Evolutionary conservation across 1,284 basidiomycete genomes (phyloP).

Genomic region (Trametes pubescens): DNA sequence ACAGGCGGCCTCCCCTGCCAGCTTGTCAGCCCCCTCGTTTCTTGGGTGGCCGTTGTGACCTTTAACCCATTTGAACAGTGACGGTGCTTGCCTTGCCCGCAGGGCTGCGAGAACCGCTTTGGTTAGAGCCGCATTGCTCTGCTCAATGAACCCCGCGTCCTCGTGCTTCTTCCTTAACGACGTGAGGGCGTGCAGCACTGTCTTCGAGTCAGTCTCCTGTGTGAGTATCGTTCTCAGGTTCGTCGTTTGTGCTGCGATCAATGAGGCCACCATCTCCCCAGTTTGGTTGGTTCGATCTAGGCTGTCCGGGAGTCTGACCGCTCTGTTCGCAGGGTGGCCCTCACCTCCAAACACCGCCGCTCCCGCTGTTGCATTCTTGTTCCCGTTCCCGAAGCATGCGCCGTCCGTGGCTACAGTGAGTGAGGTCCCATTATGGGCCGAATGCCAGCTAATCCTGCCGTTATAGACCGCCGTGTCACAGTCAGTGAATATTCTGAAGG

Average conservation of each 20-base stretch:
- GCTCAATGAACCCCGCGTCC: conserved; percentile 16
- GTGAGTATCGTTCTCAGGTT: background rate
- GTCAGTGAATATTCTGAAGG: background rate
- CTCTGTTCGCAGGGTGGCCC: background rate
- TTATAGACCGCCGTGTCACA: background rate
- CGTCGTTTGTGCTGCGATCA: background rate
- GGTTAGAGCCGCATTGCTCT: background rate
- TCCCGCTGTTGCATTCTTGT: conserved; percentile 23
- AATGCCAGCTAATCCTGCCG: background rate
- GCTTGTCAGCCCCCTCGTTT: conserved; percentile 38
- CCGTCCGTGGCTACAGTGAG: conserved; percentile 39
- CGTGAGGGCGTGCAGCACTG: conserved; percentile 11
- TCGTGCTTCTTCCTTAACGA: conserved; percentile 6
- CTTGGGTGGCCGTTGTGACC: conserved; percentile 36
- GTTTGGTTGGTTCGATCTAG: conserved; percentile 25
- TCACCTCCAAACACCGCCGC: conserved; percentile 20
- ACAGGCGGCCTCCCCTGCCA: conserved; percentile 33
- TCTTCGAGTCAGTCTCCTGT: conserved; percentile 18
- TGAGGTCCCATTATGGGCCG: conserved; percentile 29
- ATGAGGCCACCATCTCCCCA: conserved; percentile 21
- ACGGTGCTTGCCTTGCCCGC: conserved; percentile 27
- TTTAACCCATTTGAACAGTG: conserved; percentile 40
- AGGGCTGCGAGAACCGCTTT: conserved; percentile 20
- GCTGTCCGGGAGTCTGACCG: background rate
- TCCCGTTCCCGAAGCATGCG: conserved; percentile 36